These are phyloP conservation scores for Erodium texanum DNA, from an alignment of 441 rosid genomes.

Conservation along the genomic window DNA sequence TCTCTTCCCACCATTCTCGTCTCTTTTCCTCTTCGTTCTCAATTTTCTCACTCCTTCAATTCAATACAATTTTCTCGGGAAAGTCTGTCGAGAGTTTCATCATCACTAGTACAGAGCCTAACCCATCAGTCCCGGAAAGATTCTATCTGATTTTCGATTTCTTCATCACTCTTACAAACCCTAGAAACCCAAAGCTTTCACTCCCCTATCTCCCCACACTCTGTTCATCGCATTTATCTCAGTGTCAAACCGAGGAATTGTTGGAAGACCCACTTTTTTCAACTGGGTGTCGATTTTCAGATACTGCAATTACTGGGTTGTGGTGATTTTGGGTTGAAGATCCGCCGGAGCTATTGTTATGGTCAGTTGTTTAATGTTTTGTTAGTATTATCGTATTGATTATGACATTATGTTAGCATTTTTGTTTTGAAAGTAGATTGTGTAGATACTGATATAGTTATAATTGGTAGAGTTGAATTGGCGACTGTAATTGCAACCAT, in stretches of 20 bases:
- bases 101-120: not conserved
- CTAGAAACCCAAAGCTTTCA: not conserved
- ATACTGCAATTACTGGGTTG: not conserved
- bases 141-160: not conserved
- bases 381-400: not conserved
- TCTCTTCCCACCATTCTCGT: slow-evolving; percentile 2
- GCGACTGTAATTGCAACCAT: not conserved
- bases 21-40: not conserved
- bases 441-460: not conserved
- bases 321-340: not conserved
- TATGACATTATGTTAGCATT: not conserved
- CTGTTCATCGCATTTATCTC: not conserved
- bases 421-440: not conserved
- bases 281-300: not conserved
- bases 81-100: not conserved
- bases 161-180: not conserved
- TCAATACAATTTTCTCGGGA: slow-evolving; percentile 2
- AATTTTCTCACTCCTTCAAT: not conserved
- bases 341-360: not conserved
- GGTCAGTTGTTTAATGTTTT: not conserved
- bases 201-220: not conserved
- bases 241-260: not conserved
- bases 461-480: slow-evolving; percentile 8
- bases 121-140: not conserved
- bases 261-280: not conserved